Base-by-base conservation (phyloP, 495 filamentous ascomycete genomes). In the Chlorociboria aeruginascens region DNA sequence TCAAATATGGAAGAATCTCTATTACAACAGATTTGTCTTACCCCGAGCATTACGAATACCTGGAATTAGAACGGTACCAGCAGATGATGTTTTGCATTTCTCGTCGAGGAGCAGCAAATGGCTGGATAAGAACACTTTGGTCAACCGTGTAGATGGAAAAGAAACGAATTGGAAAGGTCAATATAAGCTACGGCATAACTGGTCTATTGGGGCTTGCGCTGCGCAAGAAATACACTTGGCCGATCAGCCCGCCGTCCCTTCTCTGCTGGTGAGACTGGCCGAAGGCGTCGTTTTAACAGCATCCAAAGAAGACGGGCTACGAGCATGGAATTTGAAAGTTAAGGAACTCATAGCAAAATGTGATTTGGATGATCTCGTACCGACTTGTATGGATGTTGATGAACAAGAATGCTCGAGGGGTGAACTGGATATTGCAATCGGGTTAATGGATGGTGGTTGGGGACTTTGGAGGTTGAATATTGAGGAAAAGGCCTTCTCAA, bases 181-280 rank as follows among this genome's bases (percentile, higher is more conserved):
- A 54, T 98, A 89, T 64, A 88, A 83, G 56, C 71, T 96, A 32
- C 76, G 85, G 43, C 84, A 96, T 58, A 97, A 97, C 62, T 98
- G 92, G 92, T 77, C 81, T 13, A 78, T 74, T 51, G 92, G 92
- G 20, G 79, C 77, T 52, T 95, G 89, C 50, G 78, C 76, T 38
- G 76, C 94, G 2, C 82, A 80, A 28, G 83, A 94, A 63, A 73
- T 95, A 17, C 68, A 74, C 49, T 73, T 95, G 30, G 71, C 64
- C 2, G 50, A 52, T 10, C 63, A 63, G 1, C 44, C 45, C 7
- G 40, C 16, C 8, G 45, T 51, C 8, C 50, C 53, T 8, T 32
- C 13, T n/a, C 39, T 83, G 43, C 66, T 94, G 9, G 82, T 84
- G 29, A 79, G 79, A 51, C 69, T 93, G 37, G 75, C 81, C 49